Base-by-base conservation (phyloP, 2,329 filamentous ascomycete genomes). In the Colletotrichum chrysophilum region DNA sequence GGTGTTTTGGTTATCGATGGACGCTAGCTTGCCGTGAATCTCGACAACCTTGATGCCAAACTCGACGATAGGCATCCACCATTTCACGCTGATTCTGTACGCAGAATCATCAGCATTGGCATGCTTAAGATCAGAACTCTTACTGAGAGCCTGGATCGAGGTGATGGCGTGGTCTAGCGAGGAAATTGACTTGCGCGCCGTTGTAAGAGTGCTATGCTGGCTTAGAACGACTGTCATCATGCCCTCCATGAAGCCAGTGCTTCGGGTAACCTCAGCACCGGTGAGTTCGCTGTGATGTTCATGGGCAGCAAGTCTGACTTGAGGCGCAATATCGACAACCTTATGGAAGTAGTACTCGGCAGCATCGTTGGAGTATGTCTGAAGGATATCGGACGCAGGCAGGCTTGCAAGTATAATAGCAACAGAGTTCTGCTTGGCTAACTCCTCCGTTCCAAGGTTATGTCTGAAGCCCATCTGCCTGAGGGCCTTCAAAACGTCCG, bases 381-480 rank as follows among this genome's bases (percentile, higher is more conserved):
- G 43, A 9, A 66, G n/a, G 2, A 74, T 24, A 76, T 78, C 80
- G 61, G 71, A 79, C 75, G 36, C 79, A 77, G 52, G 83, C 75
- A n/a, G 83, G 78, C 18, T 80, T 3, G 95, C 90, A 32, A 99
- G 88, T 3, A 98, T 89, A 7, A 89, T 85, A 7, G 94, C 90
- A 9, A 95, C 87, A 1, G 94, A 94, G 32, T 91, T 88, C 83
- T 99, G 97, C 69, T 92, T 91, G 52, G 90, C 89, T 21, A 98
- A 88, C 58, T 93, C 88, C 81, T 94, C 92, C 16, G 92, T 93
- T 78, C 94, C 92, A 18, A 98, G 88, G 81, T 98, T 98, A 68
- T 93, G 92, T 79, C 93, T 94, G 79, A 99, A 91, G 5, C 97
- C 97, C 96, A 99, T 98, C 73, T 93, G 91, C 43, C 95, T 92